These are phyloP conservation scores for Prototheca wickerhamii DNA, from an alignment of 163 green algal species.

Conservation along the genomic window DNA sequence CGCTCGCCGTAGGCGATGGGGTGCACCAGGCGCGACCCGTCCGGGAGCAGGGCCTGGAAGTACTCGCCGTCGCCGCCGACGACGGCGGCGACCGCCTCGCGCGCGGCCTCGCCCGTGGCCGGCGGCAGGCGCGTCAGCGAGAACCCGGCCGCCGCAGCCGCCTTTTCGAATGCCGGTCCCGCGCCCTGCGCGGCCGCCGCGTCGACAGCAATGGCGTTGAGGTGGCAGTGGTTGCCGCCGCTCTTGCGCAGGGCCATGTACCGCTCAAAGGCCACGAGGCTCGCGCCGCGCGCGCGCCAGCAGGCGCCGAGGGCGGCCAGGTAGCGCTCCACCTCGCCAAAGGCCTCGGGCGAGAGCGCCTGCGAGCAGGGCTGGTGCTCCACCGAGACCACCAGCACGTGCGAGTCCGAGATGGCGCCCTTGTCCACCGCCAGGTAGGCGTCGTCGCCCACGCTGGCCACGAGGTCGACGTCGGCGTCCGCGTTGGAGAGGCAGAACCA, in stretches of 20 bases:
- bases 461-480: slow-evolving; percentile 70
- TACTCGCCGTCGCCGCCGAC: slow-evolving; percentile 49
- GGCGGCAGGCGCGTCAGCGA: slow-evolving; percentile 25
- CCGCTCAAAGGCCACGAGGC: slow-evolving; percentile 83
- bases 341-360: slow-evolving; percentile 15
- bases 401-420: slow-evolving; percentile 65
- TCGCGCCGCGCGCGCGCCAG: slow-evolving; percentile 53
- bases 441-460: slow-evolving; percentile 78
- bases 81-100: slow-evolving; percentile 20
- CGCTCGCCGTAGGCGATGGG: slow-evolving; percentile 51
- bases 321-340: slow-evolving; percentile 55
- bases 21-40: slow-evolving; percentile 62
- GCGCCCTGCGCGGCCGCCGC: neutral
- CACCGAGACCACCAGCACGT: slow-evolving; percentile 84
- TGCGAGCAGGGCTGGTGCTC: slow-evolving; percentile 69
- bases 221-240: slow-evolving; percentile 86
- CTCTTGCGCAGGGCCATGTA: slow-evolving; percentile 62
- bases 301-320: slow-evolving; percentile 58
- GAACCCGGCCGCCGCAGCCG: slow-evolving; percentile 24
- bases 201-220: slow-evolving; percentile 70
- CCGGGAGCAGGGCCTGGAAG: slow-evolving; percentile 67
- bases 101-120: slow-evolving; percentile 7
- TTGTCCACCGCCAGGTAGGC: slow-evolving; percentile 81
- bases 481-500: slow-evolving; percentile 90
- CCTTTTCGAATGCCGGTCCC: slow-evolving; percentile 15